Evolutionary conservation across 1,284 basidiomycete genomes (phyloP).

Genomic region (Athelia sp.): DNA sequence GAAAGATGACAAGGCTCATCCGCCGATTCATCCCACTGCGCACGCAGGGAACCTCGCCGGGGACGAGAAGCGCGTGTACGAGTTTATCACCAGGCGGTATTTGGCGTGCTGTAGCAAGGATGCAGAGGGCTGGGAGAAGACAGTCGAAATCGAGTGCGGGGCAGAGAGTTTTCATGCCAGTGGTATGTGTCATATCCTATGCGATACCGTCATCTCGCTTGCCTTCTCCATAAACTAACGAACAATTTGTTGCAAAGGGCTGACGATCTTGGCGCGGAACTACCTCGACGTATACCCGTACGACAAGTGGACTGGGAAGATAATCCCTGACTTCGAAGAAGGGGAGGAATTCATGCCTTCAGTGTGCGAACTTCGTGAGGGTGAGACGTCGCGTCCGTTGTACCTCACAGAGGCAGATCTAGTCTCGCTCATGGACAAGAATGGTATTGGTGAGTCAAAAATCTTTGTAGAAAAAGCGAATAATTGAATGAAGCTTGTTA

Average conservation of each 20-base stretch:
- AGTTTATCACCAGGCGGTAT: conserved; percentile 90
- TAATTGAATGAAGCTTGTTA: too few species aligned
- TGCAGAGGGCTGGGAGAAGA: conserved; percentile 88
- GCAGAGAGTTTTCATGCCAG: conserved; percentile 83
- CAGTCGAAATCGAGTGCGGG: conserved; percentile 81
- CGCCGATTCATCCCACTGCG: conserved; percentile 96
- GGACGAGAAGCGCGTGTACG: conserved; percentile 93
- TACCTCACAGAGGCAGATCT: conserved; percentile 96
- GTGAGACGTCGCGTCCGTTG: conserved; percentile 77
- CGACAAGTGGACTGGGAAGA: conserved; percentile 87
- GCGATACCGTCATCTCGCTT: too few species aligned
- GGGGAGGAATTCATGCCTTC: conserved; percentile 85
- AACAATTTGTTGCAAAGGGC: conserved; percentile 51
- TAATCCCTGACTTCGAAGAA: conserved; percentile 81
- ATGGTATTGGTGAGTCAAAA: conserved; percentile 80
- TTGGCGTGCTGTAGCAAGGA: conserved; percentile 93
- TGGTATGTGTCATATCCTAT: conserved; percentile 60
- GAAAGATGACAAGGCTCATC: conserved; percentile 98
- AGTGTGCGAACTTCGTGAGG: conserved; percentile 79
- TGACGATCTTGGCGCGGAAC: conserved; percentile 79
- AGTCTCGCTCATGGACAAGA: conserved; percentile 97
- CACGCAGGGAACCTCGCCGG: conserved; percentile 77
- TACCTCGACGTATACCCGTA: conserved; percentile 94
- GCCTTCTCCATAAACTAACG: too few species aligned
- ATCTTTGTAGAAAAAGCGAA: too few species aligned